phyloP scores from a whole-genome alignment of 2,329 filamentous ascomycete species.

The Neonectria magnoliae region DNA sequence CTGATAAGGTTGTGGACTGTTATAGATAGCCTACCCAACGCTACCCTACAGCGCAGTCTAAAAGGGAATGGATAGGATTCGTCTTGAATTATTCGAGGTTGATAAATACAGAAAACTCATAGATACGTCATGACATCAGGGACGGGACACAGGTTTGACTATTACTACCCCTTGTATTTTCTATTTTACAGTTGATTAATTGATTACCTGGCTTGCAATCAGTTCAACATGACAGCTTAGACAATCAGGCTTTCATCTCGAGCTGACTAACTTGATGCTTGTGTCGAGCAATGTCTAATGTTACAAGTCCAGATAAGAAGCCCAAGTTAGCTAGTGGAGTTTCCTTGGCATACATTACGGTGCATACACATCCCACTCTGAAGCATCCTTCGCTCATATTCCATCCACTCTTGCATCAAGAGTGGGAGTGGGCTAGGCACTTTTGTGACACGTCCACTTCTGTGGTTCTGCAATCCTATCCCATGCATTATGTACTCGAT shows the following conservation, averaged over 20 bases:
- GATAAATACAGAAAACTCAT: too few species aligned
- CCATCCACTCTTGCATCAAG: background rate
- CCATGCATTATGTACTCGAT: background rate
- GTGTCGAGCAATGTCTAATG: too few species aligned
- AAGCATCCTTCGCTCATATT: background rate
- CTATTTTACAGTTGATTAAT: background rate
- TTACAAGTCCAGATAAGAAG: background rate
- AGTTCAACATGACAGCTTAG: too few species aligned
- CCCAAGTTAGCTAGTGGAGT: background rate
- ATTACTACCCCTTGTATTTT: background rate
- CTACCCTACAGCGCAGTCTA: background rate
- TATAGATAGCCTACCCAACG: background rate
- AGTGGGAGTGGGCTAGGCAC: background rate
- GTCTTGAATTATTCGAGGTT: background rate
- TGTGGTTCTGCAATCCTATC: background rate
- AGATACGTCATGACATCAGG: too few species aligned
- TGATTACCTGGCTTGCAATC: background rate
- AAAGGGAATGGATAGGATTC: background rate
- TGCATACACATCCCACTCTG: background rate
- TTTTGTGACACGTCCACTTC: background rate
- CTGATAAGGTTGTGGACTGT: background rate
- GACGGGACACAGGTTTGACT: too few species aligned
- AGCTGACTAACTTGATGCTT: background rate
- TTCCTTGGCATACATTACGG: too few species aligned
- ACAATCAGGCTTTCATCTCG: too few species aligned